phyloP scores from a whole-genome alignment of 257 asterid genomes.

The Craterostigma plantagineum region DNA sequence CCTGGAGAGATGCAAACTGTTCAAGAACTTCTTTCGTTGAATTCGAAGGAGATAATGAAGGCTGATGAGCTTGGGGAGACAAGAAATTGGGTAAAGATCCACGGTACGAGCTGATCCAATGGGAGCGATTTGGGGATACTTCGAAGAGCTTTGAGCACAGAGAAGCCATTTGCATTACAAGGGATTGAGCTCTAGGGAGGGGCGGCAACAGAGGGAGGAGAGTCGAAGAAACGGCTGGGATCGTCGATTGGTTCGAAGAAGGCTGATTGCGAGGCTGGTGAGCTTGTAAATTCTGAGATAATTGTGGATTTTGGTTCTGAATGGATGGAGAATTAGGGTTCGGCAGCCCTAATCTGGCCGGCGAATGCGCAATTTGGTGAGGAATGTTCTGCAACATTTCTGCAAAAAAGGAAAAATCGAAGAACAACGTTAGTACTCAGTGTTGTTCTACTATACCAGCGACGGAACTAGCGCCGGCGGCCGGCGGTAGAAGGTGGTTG shows the following conservation, averaged over 20 bases:
- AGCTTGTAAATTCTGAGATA: conserved; percentile 40
- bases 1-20: conserved; percentile 46
- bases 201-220: conserved; percentile 93
- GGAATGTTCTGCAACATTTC: conserved; percentile 56
- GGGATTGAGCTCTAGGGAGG: conserved; percentile 72
- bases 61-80: conserved; percentile 32
- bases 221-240: conserved; percentile 38
- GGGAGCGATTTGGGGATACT: conserved; percentile 63
- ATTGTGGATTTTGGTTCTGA: conserved; percentile 38
- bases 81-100: conserved; percentile 64
- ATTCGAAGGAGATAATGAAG: conserved; percentile 22
- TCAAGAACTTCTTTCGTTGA: conserved; percentile 56
- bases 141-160: conserved; percentile 69
- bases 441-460: no score
- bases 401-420: no score
- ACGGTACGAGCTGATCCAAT: conserved; percentile 66
- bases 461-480: no score
- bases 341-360: conserved; percentile 82
- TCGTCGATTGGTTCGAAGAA: conserved; percentile 19
- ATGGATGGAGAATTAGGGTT: conserved; percentile 81
- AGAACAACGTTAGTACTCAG: no score
- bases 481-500: no score
- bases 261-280: conserved; percentile 16
- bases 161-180: conserved; percentile 74
- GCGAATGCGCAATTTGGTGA: conserved; percentile 81